Percentiles rank a stretch among this genome's conserved stretches.
Evolutionary conservation across 140 eudicot species (phyloP).

Genomic region (Flaveria floridana): DNA sequence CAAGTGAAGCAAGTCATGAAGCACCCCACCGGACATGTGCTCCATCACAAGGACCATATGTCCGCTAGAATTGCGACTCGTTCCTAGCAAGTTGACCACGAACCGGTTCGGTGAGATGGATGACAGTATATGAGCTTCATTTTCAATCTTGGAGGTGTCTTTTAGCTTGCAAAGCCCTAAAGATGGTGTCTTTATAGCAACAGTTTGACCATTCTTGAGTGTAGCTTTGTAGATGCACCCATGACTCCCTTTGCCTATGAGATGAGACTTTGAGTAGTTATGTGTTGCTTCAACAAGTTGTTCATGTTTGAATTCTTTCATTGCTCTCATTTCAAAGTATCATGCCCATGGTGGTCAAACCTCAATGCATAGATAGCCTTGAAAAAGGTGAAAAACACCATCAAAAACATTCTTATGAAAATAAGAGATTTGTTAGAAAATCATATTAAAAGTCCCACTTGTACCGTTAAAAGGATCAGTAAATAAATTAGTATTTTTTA

Average conservation of each 20-base stretch:
- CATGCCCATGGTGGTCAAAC: slow-evolving; percentile 18
- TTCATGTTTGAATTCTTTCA: slow-evolving; percentile 51
- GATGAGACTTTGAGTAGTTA: slow-evolving; percentile 49
- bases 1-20: slow-evolving; percentile 55
- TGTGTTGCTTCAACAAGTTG: slow-evolving; percentile 68
- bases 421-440: background rate
- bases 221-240: slow-evolving; percentile 70
- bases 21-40: slow-evolving; percentile 68
- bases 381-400: slow-evolving; percentile 5
- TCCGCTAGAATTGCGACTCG: slow-evolving; percentile 40
- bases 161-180: slow-evolving; percentile 65
- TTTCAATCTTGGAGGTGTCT: slow-evolving; percentile 66
- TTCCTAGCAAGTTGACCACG: slow-evolving; percentile 51
- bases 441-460: background rate
- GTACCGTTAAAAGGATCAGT: background rate
- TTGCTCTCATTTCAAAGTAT: slow-evolving; percentile 22
- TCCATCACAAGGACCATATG: slow-evolving; percentile 56
- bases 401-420: background rate
- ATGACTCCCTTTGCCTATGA: slow-evolving; percentile 85
- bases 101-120: slow-evolving; percentile 38
- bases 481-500: background rate
- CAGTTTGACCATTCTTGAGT: slow-evolving; percentile 49
- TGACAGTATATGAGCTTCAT: slow-evolving; percentile 59
- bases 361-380: slow-evolving; percentile 17
- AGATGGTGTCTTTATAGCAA: slow-evolving; percentile 73